phyloP scores from a whole-genome alignment of 768 basidiomycete species.

The Steccherinum ochraceum region DNA sequence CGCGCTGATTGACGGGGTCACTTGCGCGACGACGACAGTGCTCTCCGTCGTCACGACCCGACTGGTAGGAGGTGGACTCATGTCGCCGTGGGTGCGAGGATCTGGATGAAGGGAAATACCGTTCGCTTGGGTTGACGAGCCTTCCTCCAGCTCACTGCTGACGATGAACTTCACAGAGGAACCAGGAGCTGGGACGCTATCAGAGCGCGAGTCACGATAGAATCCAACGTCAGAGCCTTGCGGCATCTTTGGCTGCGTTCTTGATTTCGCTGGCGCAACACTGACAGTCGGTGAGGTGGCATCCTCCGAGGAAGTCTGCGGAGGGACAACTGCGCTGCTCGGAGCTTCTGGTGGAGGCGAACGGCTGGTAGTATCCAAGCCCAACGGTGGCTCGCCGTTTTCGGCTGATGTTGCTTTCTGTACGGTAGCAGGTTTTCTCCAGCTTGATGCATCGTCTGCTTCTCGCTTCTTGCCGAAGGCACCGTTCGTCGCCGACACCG shows the following conservation, averaged over 20 bases:
- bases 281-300: conserved; percentile 27
- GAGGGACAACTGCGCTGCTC: conserved; percentile 12
- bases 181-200: conserved; percentile 20
- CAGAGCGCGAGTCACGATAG: conserved; percentile 58
- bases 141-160: conserved; percentile 63
- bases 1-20: too few relatives aligned
- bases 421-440: conserved; percentile 30
- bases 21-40: background rate
- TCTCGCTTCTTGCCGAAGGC: conserved; percentile 27
- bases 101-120: background rate
- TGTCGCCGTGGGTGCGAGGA: background rate
- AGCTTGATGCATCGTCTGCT: conserved; percentile 29
- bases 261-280: conserved; percentile 33
- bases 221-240: conserved; percentile 68
- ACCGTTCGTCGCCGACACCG: conserved; percentile 6
- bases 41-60: conserved; percentile 1
- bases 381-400: conserved; percentile 12
- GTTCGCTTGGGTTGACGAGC: background rate
- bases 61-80: background rate
- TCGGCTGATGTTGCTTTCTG: conserved; percentile 9
- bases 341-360: conserved; percentile 58
- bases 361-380: conserved; percentile 52
- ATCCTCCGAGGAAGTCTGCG: background rate
- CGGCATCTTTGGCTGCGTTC: conserved; percentile 66
- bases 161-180: conserved; percentile 67